Conservation (phyloP, 1,284 basidiomycete species). For the Ustilago esculenta region DNA sequence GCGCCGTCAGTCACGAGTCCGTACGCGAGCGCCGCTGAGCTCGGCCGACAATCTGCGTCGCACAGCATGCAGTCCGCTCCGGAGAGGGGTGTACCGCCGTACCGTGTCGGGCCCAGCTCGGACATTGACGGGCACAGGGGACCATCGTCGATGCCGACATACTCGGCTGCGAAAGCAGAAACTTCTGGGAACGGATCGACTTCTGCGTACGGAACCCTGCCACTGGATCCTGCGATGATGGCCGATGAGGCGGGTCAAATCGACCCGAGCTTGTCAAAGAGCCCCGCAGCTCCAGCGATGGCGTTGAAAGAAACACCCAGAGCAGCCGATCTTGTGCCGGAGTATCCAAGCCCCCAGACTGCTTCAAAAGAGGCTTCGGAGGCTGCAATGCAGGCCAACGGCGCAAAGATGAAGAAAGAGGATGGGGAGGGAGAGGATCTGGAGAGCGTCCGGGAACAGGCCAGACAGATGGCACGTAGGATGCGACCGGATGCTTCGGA, state of each 20-base stretch:
- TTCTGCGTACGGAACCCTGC: slow-evolving; percentile 5
- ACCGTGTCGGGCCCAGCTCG: slow-evolving; percentile 4
- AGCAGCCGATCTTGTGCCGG: neutral
- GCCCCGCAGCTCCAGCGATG: slow-evolving; percentile 1
- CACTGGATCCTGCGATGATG: slow-evolving; percentile 42
- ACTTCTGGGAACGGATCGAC: neutral
- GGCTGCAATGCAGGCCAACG: neutral
- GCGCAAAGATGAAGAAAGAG: slow-evolving; percentile 21
- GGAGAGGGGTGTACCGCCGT: slow-evolving; percentile 13
- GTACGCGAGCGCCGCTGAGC: slow-evolving; percentile 13
- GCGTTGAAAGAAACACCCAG: neutral
- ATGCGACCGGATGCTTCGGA: slow-evolving; percentile 53
- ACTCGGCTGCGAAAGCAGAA: slow-evolving; percentile 16
- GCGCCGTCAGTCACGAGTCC: slow-evolving; percentile 11
- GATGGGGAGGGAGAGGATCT: slow-evolving; percentile 12
- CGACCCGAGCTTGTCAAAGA: slow-evolving; percentile 10
- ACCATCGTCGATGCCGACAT: slow-evolving; percentile 20
- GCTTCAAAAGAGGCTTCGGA: neutral
- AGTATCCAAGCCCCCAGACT: neutral
- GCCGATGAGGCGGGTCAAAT: slow-evolving; percentile 31
- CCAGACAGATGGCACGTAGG: slow-evolving; percentile 38
- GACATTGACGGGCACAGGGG: slow-evolving; percentile 5
- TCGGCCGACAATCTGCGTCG: slow-evolving; percentile 2
- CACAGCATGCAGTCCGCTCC: slow-evolving; percentile 10
- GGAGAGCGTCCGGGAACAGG: slow-evolving; percentile 29